A percentile compares a stretch with the other conserved stretches of the same genome.
Conservation (phyloP, 495 filamentous ascomycete genomes). For the Xylaria acuta region DNA sequence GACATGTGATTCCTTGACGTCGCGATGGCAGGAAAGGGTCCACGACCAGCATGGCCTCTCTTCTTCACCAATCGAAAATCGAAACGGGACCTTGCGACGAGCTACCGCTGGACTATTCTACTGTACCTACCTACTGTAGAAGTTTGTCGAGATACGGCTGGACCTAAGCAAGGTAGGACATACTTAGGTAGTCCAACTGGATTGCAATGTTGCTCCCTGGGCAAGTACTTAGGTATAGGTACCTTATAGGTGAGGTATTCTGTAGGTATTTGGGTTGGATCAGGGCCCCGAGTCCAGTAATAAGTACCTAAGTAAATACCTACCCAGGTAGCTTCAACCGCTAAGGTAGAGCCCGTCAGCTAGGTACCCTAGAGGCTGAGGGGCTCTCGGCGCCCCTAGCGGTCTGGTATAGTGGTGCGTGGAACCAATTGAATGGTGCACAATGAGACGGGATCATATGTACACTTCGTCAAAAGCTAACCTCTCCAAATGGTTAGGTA, state of each 20-base stretch:
- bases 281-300: background rate
- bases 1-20: conserved; percentile 17
- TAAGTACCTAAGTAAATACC: background rate
- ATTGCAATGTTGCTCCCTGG: too few relatives aligned
- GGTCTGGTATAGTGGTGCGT: background rate
- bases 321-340: background rate
- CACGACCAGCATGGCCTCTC: conserved; percentile 1
- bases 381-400: background rate
- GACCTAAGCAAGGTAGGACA: background rate
- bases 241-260: too few relatives aligned
- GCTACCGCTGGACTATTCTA: too few relatives aligned
- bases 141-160: background rate
- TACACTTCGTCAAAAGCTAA: background rate
- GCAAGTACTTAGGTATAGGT: too few relatives aligned
- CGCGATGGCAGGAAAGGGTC: conserved; percentile 16
- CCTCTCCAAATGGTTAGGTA: conserved; percentile 6
- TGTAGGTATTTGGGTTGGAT: background rate
- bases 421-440: conserved; percentile 7
- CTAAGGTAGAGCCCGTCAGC: background rate
- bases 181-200: too few relatives aligned
- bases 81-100: too few relatives aligned
- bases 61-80: conserved; percentile 19
- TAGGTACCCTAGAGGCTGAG: background rate
- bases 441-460: background rate
- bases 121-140: background rate